Base-by-base conservation (phyloP, 1,284 basidiomycete genomes). In the Apiotrichum gamsii region DNA sequence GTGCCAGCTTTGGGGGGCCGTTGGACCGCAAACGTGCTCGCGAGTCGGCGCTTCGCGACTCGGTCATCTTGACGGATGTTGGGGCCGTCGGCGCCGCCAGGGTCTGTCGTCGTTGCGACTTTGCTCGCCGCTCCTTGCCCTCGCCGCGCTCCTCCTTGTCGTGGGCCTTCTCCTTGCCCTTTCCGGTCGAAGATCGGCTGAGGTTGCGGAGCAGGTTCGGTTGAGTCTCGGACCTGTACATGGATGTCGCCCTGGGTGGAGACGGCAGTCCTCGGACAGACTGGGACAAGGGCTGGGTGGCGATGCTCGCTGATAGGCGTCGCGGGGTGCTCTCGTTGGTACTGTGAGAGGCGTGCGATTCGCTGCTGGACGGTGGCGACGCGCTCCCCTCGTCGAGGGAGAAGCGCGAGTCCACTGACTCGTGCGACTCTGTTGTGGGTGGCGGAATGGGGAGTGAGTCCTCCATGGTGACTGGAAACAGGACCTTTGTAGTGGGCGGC, bases 31-130 rank as follows among this genome's bases (percentile, higher is more conserved):
- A 30, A 13, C 59, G 52, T 3, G 57, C 45, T 23, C 64, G 44
- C 0, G 57, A 54, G 20, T 65, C 65, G 3, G 62, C 62, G 38
- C 60, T 64, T 28, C 54, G 48, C 34, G 51, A 61, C 46, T 65
- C 62, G 3, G 47, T 45, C 64, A 69, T 67, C 9, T 62, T 60
- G 13, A 65, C 58, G 2, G 67, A 57, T 1, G 55, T 47, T 2
- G 64, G 49, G 1, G 58, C 54, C 1, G 55, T 47, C 3, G 64
- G 49, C 1, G 58, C 54, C 3, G 60, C 62, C 31, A 62, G 57
- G 41, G 59, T 65, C 10, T 42, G 40, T 19, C 40, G 19, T 11
- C 40, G 40, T 19, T 24, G 13, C 8, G 40, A 21, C 20, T 31
- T 45, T 5, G 15, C 20, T 4, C 53, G 50, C 20, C 56, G 57